Evolutionary conservation across 805 yeast species (phyloP), one percentile per base, ranked within the genome.

Genomic region (Dipodascus geniculatus): DNA sequence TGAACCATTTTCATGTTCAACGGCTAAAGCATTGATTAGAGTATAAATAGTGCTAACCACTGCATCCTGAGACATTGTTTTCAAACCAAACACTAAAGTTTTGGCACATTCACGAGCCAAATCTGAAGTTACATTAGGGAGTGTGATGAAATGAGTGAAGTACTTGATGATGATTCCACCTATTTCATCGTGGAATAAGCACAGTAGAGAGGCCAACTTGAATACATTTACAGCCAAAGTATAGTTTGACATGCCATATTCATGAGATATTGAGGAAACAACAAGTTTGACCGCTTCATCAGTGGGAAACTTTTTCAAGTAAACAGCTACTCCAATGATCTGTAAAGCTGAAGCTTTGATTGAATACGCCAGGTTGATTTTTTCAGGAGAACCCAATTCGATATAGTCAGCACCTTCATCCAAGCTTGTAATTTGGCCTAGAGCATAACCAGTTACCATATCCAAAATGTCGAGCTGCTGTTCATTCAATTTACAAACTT

Each of bases 11-110:
- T 60, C 63, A 49, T 60, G 77, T 16, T 76, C 82, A 52, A 74
- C 78, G 51, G 83, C 78, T 31, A 91, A 69, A 55, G 85, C 66
- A 64, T 93, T 93, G 19, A 86, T 80, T 58, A 91, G 74, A 0
- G 95, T 82, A 68, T 93, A 93, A 51, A 93, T 81, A 1, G 91
- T 78, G 4, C 96, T 83, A 6, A 89, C 86, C 22, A 85, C 82
- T 1, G 87, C 80, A 63, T 89, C 96, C 63, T 88, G 91, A 19
- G 89, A 79, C 52, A 85, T 71, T 6, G 80, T 78, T 54, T 77
- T 78, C 59, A 87, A 72, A 2, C 90, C 88, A 50, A 77, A 66
- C 0, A 90, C 85, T 42, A 89, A 78, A 38, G 79, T 70, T 53
- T 69, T 67, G 0, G 93, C 77, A 1, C 83, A 75, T 3, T 71